phyloP scores from a whole-genome alignment of 2,329 filamentous ascomycete species.

The Fusarium proliferatum region DNA sequence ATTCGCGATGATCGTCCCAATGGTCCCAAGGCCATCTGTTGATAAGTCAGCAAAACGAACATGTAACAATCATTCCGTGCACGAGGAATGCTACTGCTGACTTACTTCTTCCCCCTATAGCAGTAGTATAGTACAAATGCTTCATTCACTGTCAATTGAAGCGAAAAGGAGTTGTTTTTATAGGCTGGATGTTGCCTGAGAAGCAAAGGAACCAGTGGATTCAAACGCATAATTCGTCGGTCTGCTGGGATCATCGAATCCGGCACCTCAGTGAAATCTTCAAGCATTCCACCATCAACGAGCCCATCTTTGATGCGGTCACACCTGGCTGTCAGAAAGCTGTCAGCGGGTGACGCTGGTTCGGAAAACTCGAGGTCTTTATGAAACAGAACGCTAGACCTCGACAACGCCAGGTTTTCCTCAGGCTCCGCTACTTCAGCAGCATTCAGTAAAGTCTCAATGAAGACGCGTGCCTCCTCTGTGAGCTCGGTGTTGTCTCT shows the following conservation, averaged over 20 bases:
- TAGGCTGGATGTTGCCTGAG: background rate
- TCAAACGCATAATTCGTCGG: background rate
- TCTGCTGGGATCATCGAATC: background rate
- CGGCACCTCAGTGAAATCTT: background rate
- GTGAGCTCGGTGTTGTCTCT: background rate
- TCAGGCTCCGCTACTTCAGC: background rate
- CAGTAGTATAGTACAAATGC: background rate
- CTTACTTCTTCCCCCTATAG: background rate
- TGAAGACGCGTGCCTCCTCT: background rate
- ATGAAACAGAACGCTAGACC: background rate
- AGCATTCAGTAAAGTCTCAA: background rate
- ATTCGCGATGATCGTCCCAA: background rate
- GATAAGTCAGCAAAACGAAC: background rate
- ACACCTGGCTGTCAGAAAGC: background rate
- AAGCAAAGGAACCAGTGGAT: background rate
- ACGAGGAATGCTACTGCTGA: background rate
- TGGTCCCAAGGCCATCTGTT: background rate
- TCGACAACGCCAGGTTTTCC: background rate
- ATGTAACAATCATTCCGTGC: background rate
- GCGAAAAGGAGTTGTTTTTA: background rate
- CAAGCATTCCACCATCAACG: background rate
- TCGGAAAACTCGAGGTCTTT: background rate
- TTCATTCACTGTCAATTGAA: background rate
- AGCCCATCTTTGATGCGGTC: background rate
- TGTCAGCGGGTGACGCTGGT: background rate